These are phyloP conservation scores for Candida railenensis DNA, from an alignment of 805 yeast species.

Conservation along the genomic window DNA sequence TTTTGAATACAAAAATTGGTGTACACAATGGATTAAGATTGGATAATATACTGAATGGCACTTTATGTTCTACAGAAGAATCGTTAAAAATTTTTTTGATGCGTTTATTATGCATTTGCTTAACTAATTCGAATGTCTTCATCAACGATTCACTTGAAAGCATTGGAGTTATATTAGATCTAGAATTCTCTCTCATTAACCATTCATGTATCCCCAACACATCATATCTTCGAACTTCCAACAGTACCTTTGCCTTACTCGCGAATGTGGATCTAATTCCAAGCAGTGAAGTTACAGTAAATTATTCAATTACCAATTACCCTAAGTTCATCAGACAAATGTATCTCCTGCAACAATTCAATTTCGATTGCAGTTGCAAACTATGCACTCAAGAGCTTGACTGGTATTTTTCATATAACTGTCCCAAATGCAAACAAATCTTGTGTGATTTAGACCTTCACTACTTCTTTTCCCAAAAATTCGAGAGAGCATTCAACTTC, in stretches of 20 bases:
- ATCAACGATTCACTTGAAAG: constrained; percentile 23
- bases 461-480: neutral
- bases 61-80: too few species aligned
- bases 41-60: too few species aligned
- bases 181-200: constrained; percentile 34
- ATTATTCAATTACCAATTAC: neutral
- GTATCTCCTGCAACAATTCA: neutral
- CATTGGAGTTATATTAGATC: constrained; percentile 36
- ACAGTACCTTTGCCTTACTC: constrained; percentile 1
- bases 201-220: constrained; percentile 42
- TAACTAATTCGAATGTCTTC: constrained; percentile 27
- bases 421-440: neutral
- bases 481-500: neutral
- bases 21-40: neutral
- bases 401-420: constrained; percentile 4
- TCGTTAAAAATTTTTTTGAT: too few species aligned
- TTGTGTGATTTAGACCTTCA: neutral
- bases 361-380: constrained; percentile 4
- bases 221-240: neutral
- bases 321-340: constrained; percentile 1
- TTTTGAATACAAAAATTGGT: neutral
- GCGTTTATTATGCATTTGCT: constrained; percentile 12
- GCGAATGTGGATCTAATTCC: neutral
- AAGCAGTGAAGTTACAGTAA: neutral
- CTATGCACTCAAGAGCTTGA: constrained; percentile 1